Evolutionary conservation across 305 asterid genomes (phyloP).

Genomic region (Plantago rigida): DNA sequence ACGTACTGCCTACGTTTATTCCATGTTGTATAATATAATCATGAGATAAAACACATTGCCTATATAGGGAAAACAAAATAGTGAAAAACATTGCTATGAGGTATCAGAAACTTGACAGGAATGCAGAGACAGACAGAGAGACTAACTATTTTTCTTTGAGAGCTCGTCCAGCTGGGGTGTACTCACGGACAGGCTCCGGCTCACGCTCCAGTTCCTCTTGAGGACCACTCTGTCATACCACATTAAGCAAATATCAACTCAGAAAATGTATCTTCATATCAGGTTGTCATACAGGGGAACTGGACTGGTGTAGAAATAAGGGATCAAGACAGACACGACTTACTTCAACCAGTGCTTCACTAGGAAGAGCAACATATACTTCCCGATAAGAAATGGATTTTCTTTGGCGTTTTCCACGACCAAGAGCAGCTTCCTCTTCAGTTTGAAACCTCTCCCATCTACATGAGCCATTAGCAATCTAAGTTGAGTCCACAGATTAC

Average conservation of each 20-base stretch:
- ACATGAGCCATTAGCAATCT: slow-evolving; percentile 26
- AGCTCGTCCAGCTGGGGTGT: slow-evolving; percentile 73
- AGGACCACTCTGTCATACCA: slow-evolving; percentile 44
- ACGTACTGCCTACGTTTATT: no score
- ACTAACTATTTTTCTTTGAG: slow-evolving; percentile 82
- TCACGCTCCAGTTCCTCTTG: slow-evolving; percentile 64
- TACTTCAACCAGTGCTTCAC: slow-evolving; percentile 61
- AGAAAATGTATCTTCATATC: background rate
- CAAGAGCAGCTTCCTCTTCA: slow-evolving; percentile 95
- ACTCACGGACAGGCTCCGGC: slow-evolving; percentile 62
- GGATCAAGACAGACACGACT: slow-evolving; percentile 9
- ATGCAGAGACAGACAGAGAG: slow-evolving; percentile 7
- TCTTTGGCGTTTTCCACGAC: slow-evolving; percentile 93
- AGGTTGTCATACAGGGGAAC: background rate
- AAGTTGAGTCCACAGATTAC: slow-evolving; percentile 1
- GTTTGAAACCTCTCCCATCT: slow-evolving; percentile 88
- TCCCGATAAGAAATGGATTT: slow-evolving; percentile 86
- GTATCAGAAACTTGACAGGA: background rate
- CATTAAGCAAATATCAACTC: slow-evolving; percentile 25
- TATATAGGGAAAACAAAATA: no score
- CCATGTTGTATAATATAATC: no score
- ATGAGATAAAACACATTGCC: no score
- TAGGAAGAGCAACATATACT: slow-evolving; percentile 57
- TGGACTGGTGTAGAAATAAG: background rate
- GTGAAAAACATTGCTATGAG: no score